These are phyloP conservation scores for Lepidium campestre DNA, from an alignment of 441 rosid genomes.

Conservation along the genomic window DNA sequence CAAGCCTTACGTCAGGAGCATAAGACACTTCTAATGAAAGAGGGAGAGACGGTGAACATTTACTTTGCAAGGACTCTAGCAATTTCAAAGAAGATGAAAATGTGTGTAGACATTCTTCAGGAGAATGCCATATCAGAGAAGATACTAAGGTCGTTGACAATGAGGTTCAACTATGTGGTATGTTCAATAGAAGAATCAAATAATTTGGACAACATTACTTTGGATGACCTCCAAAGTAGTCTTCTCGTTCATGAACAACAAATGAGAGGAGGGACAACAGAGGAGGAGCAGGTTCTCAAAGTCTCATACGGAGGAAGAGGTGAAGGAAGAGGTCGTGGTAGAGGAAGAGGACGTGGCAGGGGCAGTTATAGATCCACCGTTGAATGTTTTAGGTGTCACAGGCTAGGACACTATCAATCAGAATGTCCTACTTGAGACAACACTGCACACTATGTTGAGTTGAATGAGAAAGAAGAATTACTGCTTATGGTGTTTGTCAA, in stretches of 20 bases:
- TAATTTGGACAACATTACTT: not conserved
- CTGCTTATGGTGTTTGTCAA: not conserved
- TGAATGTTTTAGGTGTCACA: not conserved
- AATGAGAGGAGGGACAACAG: not conserved
- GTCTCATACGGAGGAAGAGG: not conserved
- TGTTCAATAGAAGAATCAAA: not conserved
- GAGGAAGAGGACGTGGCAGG: not conserved
- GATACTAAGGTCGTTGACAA: not conserved
- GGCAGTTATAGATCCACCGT: not conserved
- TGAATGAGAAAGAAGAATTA: not conserved
- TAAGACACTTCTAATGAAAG: not conserved
- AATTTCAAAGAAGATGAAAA: not conserved
- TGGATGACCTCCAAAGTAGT: not conserved
- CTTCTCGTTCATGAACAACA: not conserved
- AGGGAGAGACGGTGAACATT: not conserved
- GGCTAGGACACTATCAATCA: not conserved
- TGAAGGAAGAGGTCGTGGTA: not conserved
- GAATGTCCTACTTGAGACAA: not conserved
- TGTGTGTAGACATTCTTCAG: not conserved
- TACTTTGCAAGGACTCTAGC: not conserved
- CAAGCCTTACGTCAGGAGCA: not conserved
- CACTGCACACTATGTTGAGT: not conserved
- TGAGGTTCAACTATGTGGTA: not conserved
- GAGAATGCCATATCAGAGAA: not conserved
- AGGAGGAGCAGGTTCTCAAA: not conserved